Base-by-base conservation (phyloP, 2,329 filamentous ascomycete genomes). In the Nemania serpens region DNA sequence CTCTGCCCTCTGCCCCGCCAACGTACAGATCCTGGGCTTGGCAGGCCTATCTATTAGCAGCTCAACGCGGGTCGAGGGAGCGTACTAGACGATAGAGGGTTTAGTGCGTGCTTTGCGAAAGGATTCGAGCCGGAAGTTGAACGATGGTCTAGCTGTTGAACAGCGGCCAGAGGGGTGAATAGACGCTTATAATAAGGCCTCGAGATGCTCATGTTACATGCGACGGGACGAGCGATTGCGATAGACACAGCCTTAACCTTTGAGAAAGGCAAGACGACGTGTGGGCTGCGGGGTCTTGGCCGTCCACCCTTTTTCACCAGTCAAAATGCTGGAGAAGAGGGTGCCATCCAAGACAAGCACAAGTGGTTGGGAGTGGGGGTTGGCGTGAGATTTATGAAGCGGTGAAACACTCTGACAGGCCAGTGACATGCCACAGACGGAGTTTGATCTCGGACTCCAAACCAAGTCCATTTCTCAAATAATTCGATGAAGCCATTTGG, bases 251-350 rank as follows among this genome's bases (percentile, higher is more conserved):
- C 41, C 36, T 33, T 43, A 45, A 53, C 36, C 36, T 46, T 58
- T 37, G 53, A 56, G 37, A 57, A 43, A 57, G 33, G 10, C 17
- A 41, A 42, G 25, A 5, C 29, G 36, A 20, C 36, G 49, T 20
- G 51, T 53, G 55, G 50, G 29, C 34, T 63, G 61, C 57, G 61
- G 61, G 61, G 61, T 61, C 54, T 55, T 22, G 53, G 47, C 42
- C 49, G 20, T 48, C 53, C 53, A 59, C 61, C 17, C 36, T 52
- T 62, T 52, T 37, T 59, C 42, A 36, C 60, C 60, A 62, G 56
- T 59, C 46, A 62, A 46, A 58, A 47, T 51, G 59, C 60, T 25
- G 47, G 60, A 56, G 39, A 48, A 25, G 25, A 29, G 25, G 33
- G 60, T 59, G 47, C 56, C 43, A 62, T 56, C 60, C 43, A n/a